Percentiles rank a stretch among this genome's conserved stretches.
These are phyloP conservation scores for Fusarium napiforme DNA, from an alignment of 2,329 filamentous ascomycete genomes.

Conservation along the genomic window DNA sequence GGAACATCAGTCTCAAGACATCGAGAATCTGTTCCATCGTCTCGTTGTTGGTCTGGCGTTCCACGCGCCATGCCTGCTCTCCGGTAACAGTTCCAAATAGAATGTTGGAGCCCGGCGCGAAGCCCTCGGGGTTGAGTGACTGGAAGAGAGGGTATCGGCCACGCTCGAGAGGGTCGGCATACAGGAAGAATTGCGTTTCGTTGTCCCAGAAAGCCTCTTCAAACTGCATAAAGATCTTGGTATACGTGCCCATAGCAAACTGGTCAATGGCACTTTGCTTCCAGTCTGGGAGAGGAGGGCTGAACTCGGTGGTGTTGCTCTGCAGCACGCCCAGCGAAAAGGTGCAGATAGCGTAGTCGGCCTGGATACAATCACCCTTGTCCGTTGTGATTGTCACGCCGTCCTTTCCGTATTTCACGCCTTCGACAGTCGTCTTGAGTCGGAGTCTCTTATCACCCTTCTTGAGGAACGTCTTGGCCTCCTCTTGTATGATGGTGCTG, in stretches of 20 bases:
- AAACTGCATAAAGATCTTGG: slow-evolving; percentile 78
- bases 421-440: slow-evolving; percentile 67
- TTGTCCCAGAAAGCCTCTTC: slow-evolving; percentile 71
- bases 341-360: slow-evolving; percentile 72
- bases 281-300: slow-evolving; percentile 70
- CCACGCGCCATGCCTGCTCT: slow-evolving; percentile 58
- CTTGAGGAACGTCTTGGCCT: slow-evolving; percentile 67
- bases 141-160: slow-evolving; percentile 70
- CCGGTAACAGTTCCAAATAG: slow-evolving; percentile 66
- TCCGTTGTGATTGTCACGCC: slow-evolving; percentile 64
- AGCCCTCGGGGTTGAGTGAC: slow-evolving; percentile 66
- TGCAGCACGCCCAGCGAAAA: slow-evolving; percentile 77
- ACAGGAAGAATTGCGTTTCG: slow-evolving; percentile 57
- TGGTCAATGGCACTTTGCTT: slow-evolving; percentile 71
- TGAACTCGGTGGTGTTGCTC: slow-evolving; percentile 67
- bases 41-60: slow-evolving; percentile 67
- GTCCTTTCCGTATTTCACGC: slow-evolving; percentile 62
- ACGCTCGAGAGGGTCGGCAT: slow-evolving; percentile 55
- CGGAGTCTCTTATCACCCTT: slow-evolving; percentile 66
- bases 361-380: slow-evolving; percentile 65
- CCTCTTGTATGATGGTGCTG: slow-evolving; percentile 65
- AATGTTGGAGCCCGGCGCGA: slow-evolving; percentile 70
- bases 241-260: slow-evolving; percentile 77
- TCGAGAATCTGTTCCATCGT: slow-evolving; percentile 67
- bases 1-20: slow-evolving; percentile 71